Conservation (phyloP, 495 filamentous ascomycete genomes). For the Hypoxylon intermedium region DNA sequence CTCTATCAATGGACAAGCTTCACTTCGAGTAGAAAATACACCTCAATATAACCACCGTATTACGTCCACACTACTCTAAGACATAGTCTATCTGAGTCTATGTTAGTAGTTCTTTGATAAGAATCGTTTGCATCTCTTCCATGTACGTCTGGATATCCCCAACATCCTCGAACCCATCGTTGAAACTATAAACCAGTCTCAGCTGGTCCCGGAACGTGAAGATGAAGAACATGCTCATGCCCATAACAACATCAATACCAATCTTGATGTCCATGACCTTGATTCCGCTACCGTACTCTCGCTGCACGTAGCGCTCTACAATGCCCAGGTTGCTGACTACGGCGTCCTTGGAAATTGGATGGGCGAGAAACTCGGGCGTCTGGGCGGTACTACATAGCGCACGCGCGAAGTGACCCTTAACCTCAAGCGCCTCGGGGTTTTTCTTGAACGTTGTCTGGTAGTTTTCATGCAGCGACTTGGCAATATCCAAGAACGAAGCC, state of each 20-base stretch:
- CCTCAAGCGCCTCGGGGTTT: constrained; percentile 21
- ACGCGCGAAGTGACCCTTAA: constrained; percentile 22
- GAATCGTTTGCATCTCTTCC: constrained; percentile 20
- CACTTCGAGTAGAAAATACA: too few species aligned
- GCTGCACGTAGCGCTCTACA: constrained; percentile 19
- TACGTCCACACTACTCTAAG: too few species aligned
- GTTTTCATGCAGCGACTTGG: constrained; percentile 25
- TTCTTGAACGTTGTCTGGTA: constrained; percentile 22
- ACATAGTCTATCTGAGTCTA: neutral
- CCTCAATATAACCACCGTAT: too few species aligned
- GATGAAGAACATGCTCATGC: constrained; percentile 31
- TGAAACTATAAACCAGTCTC: constrained; percentile 30
- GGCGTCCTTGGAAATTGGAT: constrained; percentile 27
- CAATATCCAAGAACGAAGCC: constrained; percentile 19
- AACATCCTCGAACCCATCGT: constrained; percentile 30
- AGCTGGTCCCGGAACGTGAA: constrained; percentile 28
- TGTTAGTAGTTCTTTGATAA: constrained; percentile 18
- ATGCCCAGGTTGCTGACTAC: constrained; percentile 29
- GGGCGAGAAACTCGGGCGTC: constrained; percentile 29
- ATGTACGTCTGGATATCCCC: constrained; percentile 28
- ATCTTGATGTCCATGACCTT: constrained; percentile 27
- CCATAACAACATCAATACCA: constrained; percentile 29
- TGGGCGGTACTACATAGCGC: constrained; percentile 9
- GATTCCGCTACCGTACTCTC: constrained; percentile 29
- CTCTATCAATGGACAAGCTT: too few species aligned